Evolutionary conservation across 352 stramenopile species (phyloP).

Genomic region (Blastocystis sp.): DNA sequence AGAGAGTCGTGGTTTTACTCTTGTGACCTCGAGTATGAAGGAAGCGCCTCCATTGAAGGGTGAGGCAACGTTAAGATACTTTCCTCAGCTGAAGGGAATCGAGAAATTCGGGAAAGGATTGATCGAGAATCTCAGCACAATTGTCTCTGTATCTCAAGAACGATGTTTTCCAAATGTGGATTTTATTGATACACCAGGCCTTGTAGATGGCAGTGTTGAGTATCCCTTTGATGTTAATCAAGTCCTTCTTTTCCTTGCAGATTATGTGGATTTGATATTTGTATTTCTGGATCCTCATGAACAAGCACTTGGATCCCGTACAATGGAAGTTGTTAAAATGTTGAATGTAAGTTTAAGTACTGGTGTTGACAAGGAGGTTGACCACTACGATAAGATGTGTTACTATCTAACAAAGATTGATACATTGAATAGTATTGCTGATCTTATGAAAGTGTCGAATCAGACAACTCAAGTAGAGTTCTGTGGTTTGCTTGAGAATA

Average conservation of each 20-base stretch:
- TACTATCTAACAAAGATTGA: constrained; percentile 78
- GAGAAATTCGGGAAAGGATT: constrained; percentile 75
- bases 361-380: neutral
- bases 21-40: constrained; percentile 75
- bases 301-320: constrained; percentile 76
- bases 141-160: constrained; percentile 74
- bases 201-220: constrained; percentile 76
- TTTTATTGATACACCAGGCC: constrained; percentile 77
- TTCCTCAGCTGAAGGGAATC: constrained; percentile 74
- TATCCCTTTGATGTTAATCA: constrained; percentile 78
- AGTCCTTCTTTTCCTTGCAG: constrained; percentile 74
- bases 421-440: constrained; percentile 74
- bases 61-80: constrained; percentile 75
- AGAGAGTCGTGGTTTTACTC: constrained; percentile 76
- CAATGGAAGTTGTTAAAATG: constrained; percentile 76
- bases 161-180: constrained; percentile 75
- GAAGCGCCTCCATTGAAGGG: constrained; percentile 75
- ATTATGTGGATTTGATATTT: constrained; percentile 75
- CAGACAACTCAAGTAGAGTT: constrained; percentile 73
- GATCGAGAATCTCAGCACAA: constrained; percentile 75
- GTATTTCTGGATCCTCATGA: constrained; percentile 77
- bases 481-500: constrained; percentile 70
- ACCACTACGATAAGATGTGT: constrained; percentile 69
- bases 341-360: constrained; percentile 73
- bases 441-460: constrained; percentile 77